Conservation (phyloP, 106 monocot species). For the Gastrodia elata region DNA sequence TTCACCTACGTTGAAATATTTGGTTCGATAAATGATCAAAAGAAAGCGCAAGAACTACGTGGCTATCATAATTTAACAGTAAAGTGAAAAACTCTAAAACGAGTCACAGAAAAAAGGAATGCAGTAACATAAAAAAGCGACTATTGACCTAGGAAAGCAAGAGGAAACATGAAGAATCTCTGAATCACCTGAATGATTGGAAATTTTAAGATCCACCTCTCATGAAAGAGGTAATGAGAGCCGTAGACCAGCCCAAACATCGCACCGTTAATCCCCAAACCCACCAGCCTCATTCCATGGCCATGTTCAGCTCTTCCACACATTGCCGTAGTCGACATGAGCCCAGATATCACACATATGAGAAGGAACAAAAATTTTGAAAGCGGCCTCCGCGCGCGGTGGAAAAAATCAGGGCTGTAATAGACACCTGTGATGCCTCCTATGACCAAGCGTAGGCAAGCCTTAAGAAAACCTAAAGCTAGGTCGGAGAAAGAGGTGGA, state of each 20-base stretch:
- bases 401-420: slow-evolving; percentile 12
- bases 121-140: neutral
- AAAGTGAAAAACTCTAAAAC: neutral
- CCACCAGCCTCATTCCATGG: slow-evolving; percentile 16
- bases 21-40: neutral
- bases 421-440: slow-evolving; percentile 22
- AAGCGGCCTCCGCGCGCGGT: slow-evolving; percentile 21
- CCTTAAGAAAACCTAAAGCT: slow-evolving; percentile 18
- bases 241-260: slow-evolving; percentile 63
- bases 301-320: slow-evolving; percentile 25
- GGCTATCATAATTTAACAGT: neutral
- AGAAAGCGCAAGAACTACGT: neutral
- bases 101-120: neutral
- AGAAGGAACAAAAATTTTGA: slow-evolving; percentile 19
- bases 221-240: slow-evolving; percentile 34
- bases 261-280: slow-evolving; percentile 42
- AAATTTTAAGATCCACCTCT: slow-evolving; percentile 69
- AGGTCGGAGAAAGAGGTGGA: slow-evolving; percentile 27
- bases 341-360: slow-evolving; percentile 35
- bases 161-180: neutral
- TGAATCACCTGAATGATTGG: slow-evolving; percentile 68
- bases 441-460: slow-evolving; percentile 20
- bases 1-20: neutral
- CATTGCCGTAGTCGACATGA: slow-evolving; percentile 26
- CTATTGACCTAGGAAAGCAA: neutral